A percentile compares a stretch with the other conserved stretches of the same genome.
These are phyloP conservation scores for Magnusiomyces magnusii DNA, from an alignment of 1,139 yeast species.

Conservation along the genomic window DNA sequence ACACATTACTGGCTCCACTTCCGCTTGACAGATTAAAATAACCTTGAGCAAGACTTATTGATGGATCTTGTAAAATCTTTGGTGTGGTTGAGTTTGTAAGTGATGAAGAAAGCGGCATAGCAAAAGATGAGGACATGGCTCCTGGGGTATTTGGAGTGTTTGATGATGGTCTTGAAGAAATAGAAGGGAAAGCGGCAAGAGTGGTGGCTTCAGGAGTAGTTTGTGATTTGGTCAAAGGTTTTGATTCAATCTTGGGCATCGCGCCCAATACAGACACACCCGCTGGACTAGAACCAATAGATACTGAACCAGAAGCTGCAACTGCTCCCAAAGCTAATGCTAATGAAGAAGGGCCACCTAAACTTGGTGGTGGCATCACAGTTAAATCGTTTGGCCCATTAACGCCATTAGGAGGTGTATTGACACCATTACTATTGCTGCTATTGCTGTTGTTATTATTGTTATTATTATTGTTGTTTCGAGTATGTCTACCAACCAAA, in stretches of 20 bases:
- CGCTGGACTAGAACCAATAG: neutral
- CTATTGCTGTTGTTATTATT: neutral
- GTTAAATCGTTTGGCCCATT: neutral
- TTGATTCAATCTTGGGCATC: constrained; percentile 1
- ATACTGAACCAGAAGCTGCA: neutral
- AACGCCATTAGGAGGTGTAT: neutral
- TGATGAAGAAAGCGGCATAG: constrained; percentile 11
- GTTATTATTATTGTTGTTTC: constrained; percentile 23
- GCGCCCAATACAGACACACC: neutral
- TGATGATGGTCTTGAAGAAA: neutral
- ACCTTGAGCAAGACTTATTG: constrained; percentile 30
- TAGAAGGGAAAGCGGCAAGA: neutral
- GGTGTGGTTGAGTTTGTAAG: constrained; percentile 9
- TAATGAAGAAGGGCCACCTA: constrained; percentile 3
- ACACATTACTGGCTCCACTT: neutral
- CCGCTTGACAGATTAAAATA: constrained; percentile 22
- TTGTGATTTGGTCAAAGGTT: constrained; percentile 7
- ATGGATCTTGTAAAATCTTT: constrained; percentile 21
- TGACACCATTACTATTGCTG: constrained; percentile 2
- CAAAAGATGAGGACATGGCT: no score
- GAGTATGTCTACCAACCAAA: constrained; percentile 68
- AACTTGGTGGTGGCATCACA: constrained; percentile 4
- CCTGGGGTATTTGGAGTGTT: neutral
- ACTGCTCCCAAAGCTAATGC: constrained; percentile 1
- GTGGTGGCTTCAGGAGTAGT: constrained; percentile 9